Evolutionary conservation across 1,284 basidiomycete species (phyloP).

Genomic region (Vanrija pseudolonga): DNA sequence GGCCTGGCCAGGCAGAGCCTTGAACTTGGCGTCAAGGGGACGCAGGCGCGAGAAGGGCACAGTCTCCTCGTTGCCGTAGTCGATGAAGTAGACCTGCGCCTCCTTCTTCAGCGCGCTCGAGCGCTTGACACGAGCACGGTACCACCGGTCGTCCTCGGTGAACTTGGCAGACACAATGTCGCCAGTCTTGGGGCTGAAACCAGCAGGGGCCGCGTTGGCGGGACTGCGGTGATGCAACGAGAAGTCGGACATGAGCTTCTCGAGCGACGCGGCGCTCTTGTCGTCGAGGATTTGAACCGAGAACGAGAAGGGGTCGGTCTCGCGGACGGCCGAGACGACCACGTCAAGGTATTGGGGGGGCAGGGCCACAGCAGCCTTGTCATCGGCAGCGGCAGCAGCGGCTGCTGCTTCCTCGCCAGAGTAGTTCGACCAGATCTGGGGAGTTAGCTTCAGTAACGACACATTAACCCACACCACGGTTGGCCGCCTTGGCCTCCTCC

Average conservation of each 20-base stretch:
- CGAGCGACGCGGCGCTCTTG: slow-evolving; percentile 82
- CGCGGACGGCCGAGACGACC: slow-evolving; percentile 83
- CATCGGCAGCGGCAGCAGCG: slow-evolving; percentile 48
- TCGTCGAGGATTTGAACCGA: slow-evolving; percentile 82
- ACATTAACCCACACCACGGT: slow-evolving; percentile 62
- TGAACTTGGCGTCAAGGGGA: slow-evolving; percentile 80
- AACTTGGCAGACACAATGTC: slow-evolving; percentile 77
- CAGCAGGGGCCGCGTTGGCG: slow-evolving; percentile 55
- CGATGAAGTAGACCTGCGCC: slow-evolving; percentile 49
- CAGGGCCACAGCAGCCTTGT: slow-evolving; percentile 56
- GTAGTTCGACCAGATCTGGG: slow-evolving; percentile 77
- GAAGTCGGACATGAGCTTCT: slow-evolving; percentile 91
- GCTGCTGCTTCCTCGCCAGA: slow-evolving; percentile 61
- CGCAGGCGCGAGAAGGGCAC: slow-evolving; percentile 66
- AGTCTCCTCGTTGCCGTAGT: slow-evolving; percentile 77
- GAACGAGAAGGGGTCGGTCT: slow-evolving; percentile 73
- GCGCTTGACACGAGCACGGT: slow-evolving; percentile 81
- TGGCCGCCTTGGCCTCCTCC: slow-evolving; percentile 70
- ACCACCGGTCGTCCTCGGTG: slow-evolving; percentile 77
- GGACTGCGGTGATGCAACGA: slow-evolving; percentile 73
- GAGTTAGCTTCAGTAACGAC: neutral
- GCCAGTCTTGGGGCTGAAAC: slow-evolving; percentile 73
- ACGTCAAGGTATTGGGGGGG: slow-evolving; percentile 84
- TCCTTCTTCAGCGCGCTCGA: slow-evolving; percentile 73
- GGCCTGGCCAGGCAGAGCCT: slow-evolving; percentile 67